phyloP scores from a whole-genome alignment of 2,329 filamentous ascomycete genomes.

The Geosmithia putterillii region DNA sequence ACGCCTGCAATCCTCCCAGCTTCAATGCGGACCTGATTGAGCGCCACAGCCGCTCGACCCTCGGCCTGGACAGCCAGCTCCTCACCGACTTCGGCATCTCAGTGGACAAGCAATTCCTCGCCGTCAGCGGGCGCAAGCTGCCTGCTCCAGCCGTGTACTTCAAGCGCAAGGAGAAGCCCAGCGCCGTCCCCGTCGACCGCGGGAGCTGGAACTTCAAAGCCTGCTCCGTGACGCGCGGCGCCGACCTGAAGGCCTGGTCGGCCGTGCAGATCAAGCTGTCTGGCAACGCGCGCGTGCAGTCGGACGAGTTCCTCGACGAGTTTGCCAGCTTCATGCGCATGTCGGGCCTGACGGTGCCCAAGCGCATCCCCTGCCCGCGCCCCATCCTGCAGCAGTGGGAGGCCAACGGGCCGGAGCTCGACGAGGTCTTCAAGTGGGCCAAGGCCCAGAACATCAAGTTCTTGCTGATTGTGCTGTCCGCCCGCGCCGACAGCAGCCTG shows the following conservation, averaged over 20 bases:
- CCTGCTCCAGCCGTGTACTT: slow-evolving; percentile 29
- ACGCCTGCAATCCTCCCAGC: slow-evolving; percentile 55
- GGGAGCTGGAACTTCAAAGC: slow-evolving; percentile 42
- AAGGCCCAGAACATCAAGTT: slow-evolving; percentile 22
- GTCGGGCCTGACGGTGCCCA: neutral
- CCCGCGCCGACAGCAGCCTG: slow-evolving; percentile 31
- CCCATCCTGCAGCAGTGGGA: neutral
- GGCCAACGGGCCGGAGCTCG: slow-evolving; percentile 6
- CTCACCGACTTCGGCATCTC: slow-evolving; percentile 49
- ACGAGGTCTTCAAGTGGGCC: slow-evolving; percentile 15
- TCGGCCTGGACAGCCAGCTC: slow-evolving; percentile 41
- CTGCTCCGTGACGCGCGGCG: slow-evolving; percentile 35
- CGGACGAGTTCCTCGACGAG: neutral
- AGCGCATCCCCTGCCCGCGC: neutral
- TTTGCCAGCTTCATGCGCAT: neutral
- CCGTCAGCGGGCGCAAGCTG: slow-evolving; percentile 51
- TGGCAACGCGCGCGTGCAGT: slow-evolving; percentile 4
- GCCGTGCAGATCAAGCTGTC: slow-evolving; percentile 26
- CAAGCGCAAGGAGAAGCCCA: slow-evolving; percentile 30
- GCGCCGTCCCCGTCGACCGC: neutral
- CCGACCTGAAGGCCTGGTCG: slow-evolving; percentile 34
- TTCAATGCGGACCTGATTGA: slow-evolving; percentile 57
- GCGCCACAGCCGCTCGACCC: slow-evolving; percentile 37
- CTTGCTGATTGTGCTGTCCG: slow-evolving; percentile 48
- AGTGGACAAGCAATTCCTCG: slow-evolving; percentile 50